Evolutionary conservation across 202 grass and related monocot species (phyloP).

Genomic region (Brachypodium distachyon): DNA sequence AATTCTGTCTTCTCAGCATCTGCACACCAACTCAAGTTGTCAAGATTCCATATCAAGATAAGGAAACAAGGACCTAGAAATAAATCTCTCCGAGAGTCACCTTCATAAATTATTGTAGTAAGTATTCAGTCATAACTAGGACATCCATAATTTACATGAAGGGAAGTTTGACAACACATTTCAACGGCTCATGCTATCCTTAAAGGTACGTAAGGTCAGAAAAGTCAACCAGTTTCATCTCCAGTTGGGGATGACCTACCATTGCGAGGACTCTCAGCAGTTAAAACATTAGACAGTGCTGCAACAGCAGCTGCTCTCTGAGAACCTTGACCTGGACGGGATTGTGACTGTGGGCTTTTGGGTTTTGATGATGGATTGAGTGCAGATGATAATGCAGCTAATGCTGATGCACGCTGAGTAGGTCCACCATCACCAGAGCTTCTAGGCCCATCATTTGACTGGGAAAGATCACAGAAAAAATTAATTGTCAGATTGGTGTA

Average conservation of each 20-base stretch:
- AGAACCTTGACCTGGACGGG: constrained; percentile 58
- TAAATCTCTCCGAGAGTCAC: constrained; percentile 4
- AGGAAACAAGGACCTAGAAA: not conserved
- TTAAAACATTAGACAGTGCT: constrained; percentile 67
- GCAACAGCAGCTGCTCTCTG: constrained; percentile 89
- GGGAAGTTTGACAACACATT: not conserved
- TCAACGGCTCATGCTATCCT: not conserved
- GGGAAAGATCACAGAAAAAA: not conserved
- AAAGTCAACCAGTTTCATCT: constrained; percentile 1
- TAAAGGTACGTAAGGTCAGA: not conserved
- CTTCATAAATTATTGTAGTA: not conserved
- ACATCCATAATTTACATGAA: constrained; percentile 4
- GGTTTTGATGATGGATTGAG: constrained; percentile 43
- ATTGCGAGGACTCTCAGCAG: constrained; percentile 41
- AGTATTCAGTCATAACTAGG: not conserved
- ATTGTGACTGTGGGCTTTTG: constrained; percentile 39
- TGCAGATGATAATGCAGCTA: constrained; percentile 66
- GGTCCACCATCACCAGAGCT: constrained; percentile 48
- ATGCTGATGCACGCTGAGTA: constrained; percentile 76
- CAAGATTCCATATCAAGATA: not conserved
- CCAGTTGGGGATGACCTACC: constrained; percentile 28
- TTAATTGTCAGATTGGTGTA: constrained; percentile 1
- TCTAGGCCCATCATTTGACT: constrained; percentile 48
- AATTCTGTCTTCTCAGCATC: constrained; percentile 43
- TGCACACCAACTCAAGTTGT: constrained; percentile 29